A percentile compares a stretch with the other conserved stretches of the same genome.
Evolutionary conservation across 129 eudicot species (phyloP).

Genomic region (Flaveria brownii): DNA sequence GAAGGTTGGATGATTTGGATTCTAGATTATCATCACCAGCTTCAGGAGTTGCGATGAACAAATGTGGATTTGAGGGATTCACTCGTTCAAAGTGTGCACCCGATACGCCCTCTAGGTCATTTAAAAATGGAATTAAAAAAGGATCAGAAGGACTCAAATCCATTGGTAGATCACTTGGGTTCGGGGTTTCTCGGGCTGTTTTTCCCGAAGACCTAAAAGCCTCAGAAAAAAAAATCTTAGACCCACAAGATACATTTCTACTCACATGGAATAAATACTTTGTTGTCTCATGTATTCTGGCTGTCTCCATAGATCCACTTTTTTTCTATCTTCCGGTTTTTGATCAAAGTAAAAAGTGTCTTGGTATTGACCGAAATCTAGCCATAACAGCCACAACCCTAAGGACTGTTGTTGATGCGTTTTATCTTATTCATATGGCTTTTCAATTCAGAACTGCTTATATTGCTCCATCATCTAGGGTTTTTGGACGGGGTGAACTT

Average conservation of each 20-base stretch:
- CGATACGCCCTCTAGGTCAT: constrained; percentile 61
- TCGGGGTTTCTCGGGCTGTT: constrained; percentile 84
- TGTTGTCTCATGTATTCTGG: constrained; percentile 73
- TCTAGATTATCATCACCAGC: constrained; percentile 68
- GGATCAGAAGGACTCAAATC: constrained; percentile 87
- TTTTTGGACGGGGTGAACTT: constrained; percentile 96
- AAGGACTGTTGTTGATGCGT: constrained; percentile 73
- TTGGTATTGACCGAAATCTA: constrained; percentile 65
- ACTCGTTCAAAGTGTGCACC: constrained; percentile 41
- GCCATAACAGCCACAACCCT: constrained; percentile 74
- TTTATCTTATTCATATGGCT: constrained; percentile 84
- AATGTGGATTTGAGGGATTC: constrained; percentile 67
- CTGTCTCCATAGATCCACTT: constrained; percentile 81
- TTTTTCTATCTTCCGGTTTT: constrained; percentile 86
- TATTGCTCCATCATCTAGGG: constrained; percentile 93
- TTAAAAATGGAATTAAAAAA: constrained; percentile 65
- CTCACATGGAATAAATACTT: constrained; percentile 73
- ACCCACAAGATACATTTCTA: constrained; percentile 89
- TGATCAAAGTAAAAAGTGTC: constrained; percentile 43
- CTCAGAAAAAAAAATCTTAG: constrained; percentile 80
- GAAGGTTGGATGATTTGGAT: constrained; percentile 77
- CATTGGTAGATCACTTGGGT: constrained; percentile 70
- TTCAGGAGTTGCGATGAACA: constrained; percentile 53
- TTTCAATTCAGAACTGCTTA: constrained; percentile 91
- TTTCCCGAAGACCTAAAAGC: constrained; percentile 91